Evolutionary conservation across 192 early-diverging fungal genomes (phyloP).

Genomic region (Coemansia sp.): DNA sequence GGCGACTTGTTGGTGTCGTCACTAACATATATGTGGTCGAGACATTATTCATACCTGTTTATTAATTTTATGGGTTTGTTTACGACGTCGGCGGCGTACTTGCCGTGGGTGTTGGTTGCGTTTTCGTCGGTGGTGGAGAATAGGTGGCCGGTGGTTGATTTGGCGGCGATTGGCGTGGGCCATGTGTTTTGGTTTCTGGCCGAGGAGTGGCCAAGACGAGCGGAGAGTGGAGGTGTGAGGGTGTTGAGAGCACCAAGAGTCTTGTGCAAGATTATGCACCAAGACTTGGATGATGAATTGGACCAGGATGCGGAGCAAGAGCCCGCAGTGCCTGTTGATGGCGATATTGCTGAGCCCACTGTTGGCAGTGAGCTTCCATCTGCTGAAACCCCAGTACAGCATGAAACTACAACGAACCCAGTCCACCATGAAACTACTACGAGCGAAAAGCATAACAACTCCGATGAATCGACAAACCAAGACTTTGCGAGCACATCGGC

Average conservation of each 20-base stretch:
- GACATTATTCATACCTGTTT: constrained; percentile 85
- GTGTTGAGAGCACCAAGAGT: constrained; percentile 25
- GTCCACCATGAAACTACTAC: background rate
- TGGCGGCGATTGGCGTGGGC: constrained; percentile 82
- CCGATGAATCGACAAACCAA: background rate
- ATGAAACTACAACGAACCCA: background rate
- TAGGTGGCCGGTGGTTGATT: constrained; percentile 74
- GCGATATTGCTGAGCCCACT: background rate
- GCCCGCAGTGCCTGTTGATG: background rate
- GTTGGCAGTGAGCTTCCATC: background rate
- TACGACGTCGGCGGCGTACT: constrained; percentile 85
- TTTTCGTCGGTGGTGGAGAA: constrained; percentile 76
- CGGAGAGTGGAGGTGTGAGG: constrained; percentile 52
- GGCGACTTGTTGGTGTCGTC: constrained; percentile 79
- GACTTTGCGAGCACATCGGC: constrained; percentile 10
- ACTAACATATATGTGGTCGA: constrained; percentile 96
- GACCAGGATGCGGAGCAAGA: background rate
- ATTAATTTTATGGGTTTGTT: constrained; percentile 92
- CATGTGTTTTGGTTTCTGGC: constrained; percentile 96
- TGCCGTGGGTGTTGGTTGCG: constrained; percentile 88
- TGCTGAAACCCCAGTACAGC: background rate
- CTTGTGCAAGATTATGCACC: constrained; percentile 35
- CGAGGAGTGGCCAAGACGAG: constrained; percentile 85
- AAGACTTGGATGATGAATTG: constrained; percentile 13
- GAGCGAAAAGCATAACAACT: background rate